phyloP scores from a whole-genome alignment of 1,139 yeast genomes.

The Blastobotrys illinoisensis region DNA sequence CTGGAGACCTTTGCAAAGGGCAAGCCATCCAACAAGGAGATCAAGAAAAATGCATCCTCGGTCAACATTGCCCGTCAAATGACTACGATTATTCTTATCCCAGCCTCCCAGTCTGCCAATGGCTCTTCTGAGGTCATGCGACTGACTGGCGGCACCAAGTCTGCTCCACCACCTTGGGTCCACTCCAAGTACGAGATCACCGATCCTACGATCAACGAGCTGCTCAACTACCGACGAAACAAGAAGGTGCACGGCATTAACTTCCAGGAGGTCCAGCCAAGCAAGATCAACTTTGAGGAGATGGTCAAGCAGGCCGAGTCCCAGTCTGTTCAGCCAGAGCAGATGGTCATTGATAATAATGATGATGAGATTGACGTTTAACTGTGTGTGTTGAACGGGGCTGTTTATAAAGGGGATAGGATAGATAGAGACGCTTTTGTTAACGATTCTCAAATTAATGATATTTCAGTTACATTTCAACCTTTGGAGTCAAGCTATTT shows the following conservation, averaged over 20 bases:
- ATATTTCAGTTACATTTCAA: background rate
- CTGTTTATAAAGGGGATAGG: background rate
- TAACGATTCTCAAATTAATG: background rate
- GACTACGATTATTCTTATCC: conserved; percentile 61
- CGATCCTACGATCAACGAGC: conserved; percentile 25
- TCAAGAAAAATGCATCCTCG: conserved; percentile 47
- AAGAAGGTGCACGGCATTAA: conserved; percentile 24
- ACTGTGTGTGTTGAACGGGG: background rate
- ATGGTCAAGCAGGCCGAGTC: conserved; percentile 6
- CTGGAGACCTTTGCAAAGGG: conserved; percentile 52
- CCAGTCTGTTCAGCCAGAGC: conserved; percentile 1
- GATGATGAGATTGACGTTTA: conserved; percentile 4
- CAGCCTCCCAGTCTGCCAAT: conserved; percentile 37
- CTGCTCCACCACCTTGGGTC: conserved; percentile 75
- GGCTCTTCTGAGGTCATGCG: conserved; percentile 61
- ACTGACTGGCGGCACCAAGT: conserved; percentile 70
- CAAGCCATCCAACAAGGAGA: conserved; percentile 14
- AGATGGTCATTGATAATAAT: conserved; percentile 10
- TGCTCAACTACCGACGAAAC: conserved; percentile 23
- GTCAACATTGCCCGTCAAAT: conserved; percentile 71
- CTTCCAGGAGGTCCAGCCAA: conserved; percentile 28
- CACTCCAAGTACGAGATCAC: conserved; percentile 53
- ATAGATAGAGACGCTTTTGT: background rate
- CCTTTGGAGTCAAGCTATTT: background rate
- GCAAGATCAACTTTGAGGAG: conserved; percentile 17